phyloP scores from a whole-genome alignment of 176 grass and related monocot species.

The Carex scoparia region DNA sequence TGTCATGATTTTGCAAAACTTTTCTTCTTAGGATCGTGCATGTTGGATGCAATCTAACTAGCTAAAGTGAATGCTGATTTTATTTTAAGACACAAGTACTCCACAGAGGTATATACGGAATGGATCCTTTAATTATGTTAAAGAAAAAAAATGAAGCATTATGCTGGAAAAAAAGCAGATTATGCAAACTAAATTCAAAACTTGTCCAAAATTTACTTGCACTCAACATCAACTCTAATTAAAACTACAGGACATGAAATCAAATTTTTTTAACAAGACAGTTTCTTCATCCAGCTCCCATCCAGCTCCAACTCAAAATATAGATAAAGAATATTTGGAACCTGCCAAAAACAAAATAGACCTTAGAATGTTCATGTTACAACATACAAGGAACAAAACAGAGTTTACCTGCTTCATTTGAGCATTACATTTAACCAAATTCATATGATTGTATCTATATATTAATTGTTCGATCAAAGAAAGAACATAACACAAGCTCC shows the following conservation, averaged over 20 bases:
- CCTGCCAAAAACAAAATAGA: neutral
- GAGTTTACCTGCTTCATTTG: neutral
- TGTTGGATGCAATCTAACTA: no score
- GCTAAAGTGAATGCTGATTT: no score
- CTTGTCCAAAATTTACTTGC: no score
- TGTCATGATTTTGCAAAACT: no score
- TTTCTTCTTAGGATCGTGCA: no score
- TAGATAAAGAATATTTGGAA: neutral
- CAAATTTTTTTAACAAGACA: neutral
- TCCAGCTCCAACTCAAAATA: neutral
- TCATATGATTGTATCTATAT: neutral
- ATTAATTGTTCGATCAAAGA: neutral
- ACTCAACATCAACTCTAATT: neutral
- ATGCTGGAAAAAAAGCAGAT: no score
- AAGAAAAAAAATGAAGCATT: no score
- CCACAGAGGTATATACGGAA: no score
- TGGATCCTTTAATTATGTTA: no score
- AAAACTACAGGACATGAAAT: neutral
- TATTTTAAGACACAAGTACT: no score
- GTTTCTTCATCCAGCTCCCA: neutral
- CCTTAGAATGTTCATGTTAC: neutral
- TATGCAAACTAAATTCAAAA: no score
- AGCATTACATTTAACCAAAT: neutral
- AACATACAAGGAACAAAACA: neutral
- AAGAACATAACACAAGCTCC: no score